Evolutionary conservation across 805 yeast species (phyloP), one percentile per base, ranked within the genome.

Genomic region (Maudiozyma saulgeensis): DNA sequence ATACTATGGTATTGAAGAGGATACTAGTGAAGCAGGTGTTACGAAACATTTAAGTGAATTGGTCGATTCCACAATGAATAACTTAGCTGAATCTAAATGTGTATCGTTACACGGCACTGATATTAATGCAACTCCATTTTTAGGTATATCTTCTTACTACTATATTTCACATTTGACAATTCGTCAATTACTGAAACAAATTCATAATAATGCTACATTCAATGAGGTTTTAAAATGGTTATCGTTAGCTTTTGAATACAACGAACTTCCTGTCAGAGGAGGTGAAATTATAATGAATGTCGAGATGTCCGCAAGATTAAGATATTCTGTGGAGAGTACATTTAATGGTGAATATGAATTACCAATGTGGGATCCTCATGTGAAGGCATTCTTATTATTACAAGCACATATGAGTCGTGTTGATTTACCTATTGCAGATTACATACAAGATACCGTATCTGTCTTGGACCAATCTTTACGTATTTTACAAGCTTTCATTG

Each of bases 381-480:
- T 83, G 58, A 90, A 90, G 59, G 79, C 91, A 0, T 88, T 88
- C 59, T 69, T 90, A 39, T 66, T 91, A 41, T 59, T 90, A 15
- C 96, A 91, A 66, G 90, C 95, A 0, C 91, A 91, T 61, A 74
- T 91, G 46, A 80, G 88, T 8, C 73, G 96, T 47, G 60, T 83
- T 6, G 93, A 87, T 51, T 71, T 93, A 44, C 99, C 98, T 1
- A 87, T 93, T 60, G 95, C 96, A 0, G 99, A 93, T 72, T 93
- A 93, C 63, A 74, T 84, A 9, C 98, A 91, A 62, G 99, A 93
- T 66, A 89, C 96, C 0, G 80, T 89, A 13, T 82, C 97, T 0
- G 96, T 93, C 9, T 70, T 93, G 50, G 99, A 95, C 61, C 99
- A 93, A 69, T 81, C 95, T 7, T 72, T 93, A 60, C 95, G 99